Evolutionary conservation across 352 stramenopile species (phyloP).

Genomic region (Blastocystis sp.): DNA sequence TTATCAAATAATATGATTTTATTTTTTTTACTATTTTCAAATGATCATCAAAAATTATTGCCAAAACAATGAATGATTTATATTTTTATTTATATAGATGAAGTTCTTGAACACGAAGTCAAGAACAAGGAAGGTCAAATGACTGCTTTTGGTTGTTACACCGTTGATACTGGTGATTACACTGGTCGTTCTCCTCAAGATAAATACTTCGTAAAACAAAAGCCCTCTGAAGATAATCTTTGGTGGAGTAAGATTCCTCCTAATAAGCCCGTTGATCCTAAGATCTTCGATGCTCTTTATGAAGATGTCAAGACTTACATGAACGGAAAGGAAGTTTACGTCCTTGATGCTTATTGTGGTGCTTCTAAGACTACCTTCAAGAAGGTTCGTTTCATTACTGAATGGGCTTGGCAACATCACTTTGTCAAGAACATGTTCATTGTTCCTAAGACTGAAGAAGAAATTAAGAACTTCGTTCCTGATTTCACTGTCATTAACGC

Average conservation of each 20-base stretch:
- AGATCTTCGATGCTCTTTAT: slow-evolving; percentile 84
- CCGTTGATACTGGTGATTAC: slow-evolving; percentile 91
- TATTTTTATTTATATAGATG: slow-evolving; percentile 49
- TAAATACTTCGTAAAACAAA: slow-evolving; percentile 86
- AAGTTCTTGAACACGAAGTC: slow-evolving; percentile 77
- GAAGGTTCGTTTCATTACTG: slow-evolving; percentile 85
- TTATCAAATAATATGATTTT: too few species aligned
- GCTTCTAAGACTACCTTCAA: slow-evolving; percentile 68
- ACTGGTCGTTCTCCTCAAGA: slow-evolving; percentile 89
- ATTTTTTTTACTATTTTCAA: too few species aligned
- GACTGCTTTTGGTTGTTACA: slow-evolving; percentile 70
- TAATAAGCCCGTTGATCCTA: slow-evolving; percentile 70
- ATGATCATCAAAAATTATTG: too few species aligned
- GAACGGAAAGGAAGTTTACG: slow-evolving; percentile 70
- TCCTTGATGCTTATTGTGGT: slow-evolving; percentile 82
- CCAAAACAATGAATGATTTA: too few species aligned
- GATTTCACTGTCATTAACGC: slow-evolving; percentile 94
- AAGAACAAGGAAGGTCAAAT: slow-evolving; percentile 73
- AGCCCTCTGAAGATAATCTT: slow-evolving; percentile 69
- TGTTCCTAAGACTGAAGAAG: slow-evolving; percentile 51
- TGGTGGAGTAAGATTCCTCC: slow-evolving; percentile 73
- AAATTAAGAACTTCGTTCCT: slow-evolving; percentile 69
- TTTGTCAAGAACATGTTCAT: slow-evolving; percentile 91
- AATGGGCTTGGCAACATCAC: slow-evolving; percentile 89
- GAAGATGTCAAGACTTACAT: slow-evolving; percentile 75